Conservation (phyloP, 768 basidiomycete species). For the Lactarius trivialis region DNA sequence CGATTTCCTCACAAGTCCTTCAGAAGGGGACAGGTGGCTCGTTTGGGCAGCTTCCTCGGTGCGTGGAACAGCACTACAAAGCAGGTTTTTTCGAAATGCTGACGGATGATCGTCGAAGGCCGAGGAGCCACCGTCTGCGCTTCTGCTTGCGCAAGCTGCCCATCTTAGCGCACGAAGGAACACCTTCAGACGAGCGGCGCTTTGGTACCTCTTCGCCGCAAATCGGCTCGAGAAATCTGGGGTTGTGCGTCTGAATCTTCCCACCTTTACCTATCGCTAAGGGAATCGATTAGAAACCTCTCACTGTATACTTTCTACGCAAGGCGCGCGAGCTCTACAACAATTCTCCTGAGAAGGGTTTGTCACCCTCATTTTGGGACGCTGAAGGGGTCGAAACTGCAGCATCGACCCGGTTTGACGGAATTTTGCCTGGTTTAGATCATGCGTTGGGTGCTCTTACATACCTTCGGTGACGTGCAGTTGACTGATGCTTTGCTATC, state of each 20-base stretch:
- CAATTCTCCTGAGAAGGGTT: conserved; percentile 41
- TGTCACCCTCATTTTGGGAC: conserved; percentile 81
- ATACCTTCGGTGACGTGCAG: not conserved
- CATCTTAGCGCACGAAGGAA: conserved; percentile 54
- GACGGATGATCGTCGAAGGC: conserved; percentile 41
- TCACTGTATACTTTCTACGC: conserved; percentile 77
- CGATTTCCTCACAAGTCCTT: conserved; percentile 49
- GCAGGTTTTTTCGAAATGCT: not conserved
- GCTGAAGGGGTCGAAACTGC: conserved; percentile 47
- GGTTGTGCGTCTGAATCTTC: conserved; percentile 47
- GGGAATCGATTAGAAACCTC: conserved; percentile 57
- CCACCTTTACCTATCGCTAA: conserved; percentile 4
- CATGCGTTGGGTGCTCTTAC: conserved; percentile 59
- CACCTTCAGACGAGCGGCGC: conserved; percentile 55
- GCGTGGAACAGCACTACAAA: conserved; percentile 29
- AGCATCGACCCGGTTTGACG: conserved; percentile 45
- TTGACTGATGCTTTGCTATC: conserved; percentile 10
- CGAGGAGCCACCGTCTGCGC: conserved; percentile 74
- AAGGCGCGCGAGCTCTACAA: conserved; percentile 61
- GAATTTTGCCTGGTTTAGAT: conserved; percentile 66
- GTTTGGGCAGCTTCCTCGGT: conserved; percentile 82
- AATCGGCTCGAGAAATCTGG: conserved; percentile 77
- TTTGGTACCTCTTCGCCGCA: conserved; percentile 76
- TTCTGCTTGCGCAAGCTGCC: conserved; percentile 79
- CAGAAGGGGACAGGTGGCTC: conserved; percentile 82